These are phyloP conservation scores for Rhazya stricta DNA, from an alignment of 257 asterid genomes.

Conservation along the genomic window DNA sequence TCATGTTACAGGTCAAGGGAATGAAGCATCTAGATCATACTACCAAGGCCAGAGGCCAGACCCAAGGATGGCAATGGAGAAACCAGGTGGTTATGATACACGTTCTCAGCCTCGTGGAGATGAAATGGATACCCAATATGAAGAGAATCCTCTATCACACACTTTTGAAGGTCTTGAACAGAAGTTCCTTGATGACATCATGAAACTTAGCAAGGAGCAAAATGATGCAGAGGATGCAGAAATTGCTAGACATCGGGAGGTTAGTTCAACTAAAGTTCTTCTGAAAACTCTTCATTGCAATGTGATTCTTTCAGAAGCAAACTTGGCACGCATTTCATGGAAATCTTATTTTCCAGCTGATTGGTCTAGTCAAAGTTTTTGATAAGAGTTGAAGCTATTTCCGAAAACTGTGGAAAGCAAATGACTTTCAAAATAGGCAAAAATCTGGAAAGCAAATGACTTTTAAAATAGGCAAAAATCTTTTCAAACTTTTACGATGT, in stretches of 20 bases:
- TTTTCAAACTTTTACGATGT: neutral
- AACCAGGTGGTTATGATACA: constrained; percentile 61
- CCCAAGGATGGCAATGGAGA: constrained; percentile 50
- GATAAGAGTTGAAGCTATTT: neutral
- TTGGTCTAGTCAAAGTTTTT: neutral
- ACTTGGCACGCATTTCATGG: neutral
- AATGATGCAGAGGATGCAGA: constrained; percentile 90
- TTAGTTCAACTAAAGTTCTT: constrained; percentile 28
- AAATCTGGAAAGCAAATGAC: neutral
- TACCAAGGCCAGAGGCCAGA: constrained; percentile 77
- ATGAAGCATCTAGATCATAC: constrained; percentile 65
- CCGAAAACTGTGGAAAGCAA: neutral
- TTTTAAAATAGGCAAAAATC: neutral
- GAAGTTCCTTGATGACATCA: constrained; percentile 72
- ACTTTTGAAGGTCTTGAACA: constrained; percentile 81
- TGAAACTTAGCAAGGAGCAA: constrained; percentile 86
- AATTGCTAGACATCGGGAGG: constrained; percentile 91
- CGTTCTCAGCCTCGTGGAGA: constrained; percentile 61
- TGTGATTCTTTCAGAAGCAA: neutral
- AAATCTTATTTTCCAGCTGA: neutral
- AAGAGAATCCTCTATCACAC: constrained; percentile 44
- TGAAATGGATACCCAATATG: constrained; percentile 75
- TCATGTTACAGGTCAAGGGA: constrained; percentile 57
- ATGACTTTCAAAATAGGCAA: neutral
- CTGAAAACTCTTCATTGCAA: constrained; percentile 4